Evolutionary conservation across 768 basidiomycete species (phyloP), one percentile per base, ranked within the genome.

Genomic region (Sutorius australiensis): DNA sequence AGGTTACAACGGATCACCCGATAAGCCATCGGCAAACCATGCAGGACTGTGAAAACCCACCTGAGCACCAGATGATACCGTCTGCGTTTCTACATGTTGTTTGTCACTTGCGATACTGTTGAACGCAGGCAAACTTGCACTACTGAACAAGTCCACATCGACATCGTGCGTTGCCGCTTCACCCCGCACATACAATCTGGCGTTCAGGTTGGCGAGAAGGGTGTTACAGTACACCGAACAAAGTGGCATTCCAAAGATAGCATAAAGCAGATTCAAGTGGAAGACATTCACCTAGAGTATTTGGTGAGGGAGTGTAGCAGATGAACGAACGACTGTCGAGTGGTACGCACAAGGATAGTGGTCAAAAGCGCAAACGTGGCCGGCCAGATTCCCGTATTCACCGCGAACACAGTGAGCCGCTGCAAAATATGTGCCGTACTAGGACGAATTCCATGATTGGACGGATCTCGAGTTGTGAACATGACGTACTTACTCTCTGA

Each of bases 281-380:
- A 6, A 48, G 16, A 34, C 12, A 2, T 42, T 24, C 28, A 59
- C 9, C 42, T 30, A 7, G 6, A n/a, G 10, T 6, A 13, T 24
- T 3, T 3, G 11, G 8, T 40, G 5, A n/a, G 27, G 6, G n/a
- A n/a, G 30, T n/a, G 17, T 11, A 11, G 3, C 10, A 6, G 6
- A 28, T 3, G 3, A 9, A 6, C 3, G n/a, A 30, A 24, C 24
- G 24, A 24, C 4, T 24, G 24, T 24, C n/a, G 7, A 44, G 10
- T 11, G 28, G 17, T 81, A 82, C 33, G 39, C 57, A 56, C 84
- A 76, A 8, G 78, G 78, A 53, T 80, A 9, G 53, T 0, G 3
- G 48, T 67, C 3, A 77, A 75, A 64, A 82, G 80, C 5, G 75
- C 67, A 5, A 61, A 65, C 0, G 79, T 77, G 55, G 84, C 82